Percentiles rank a stretch among this genome's conserved stretches.
These are phyloP conservation scores for Arthrobotrys megalospora DNA, from an alignment of 2,329 filamentous ascomycete genomes.

Conservation along the genomic window DNA sequence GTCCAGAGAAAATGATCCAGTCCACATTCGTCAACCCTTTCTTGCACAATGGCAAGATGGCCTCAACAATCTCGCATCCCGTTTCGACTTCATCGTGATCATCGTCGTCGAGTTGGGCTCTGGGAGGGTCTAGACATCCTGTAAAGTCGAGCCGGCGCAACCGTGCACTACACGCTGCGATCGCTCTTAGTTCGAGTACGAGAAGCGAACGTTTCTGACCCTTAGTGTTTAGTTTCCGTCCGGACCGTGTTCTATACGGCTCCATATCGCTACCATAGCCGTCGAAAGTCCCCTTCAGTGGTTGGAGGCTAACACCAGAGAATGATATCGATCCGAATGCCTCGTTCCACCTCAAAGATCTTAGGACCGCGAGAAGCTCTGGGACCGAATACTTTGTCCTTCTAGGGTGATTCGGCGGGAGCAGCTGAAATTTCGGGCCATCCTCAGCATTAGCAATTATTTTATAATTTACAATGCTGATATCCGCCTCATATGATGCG, in stretches of 20 bases:
- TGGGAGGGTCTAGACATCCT: slow-evolving; percentile 73
- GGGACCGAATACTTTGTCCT: slow-evolving; percentile 73
- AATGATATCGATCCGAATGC: slow-evolving; percentile 79
- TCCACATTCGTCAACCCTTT: slow-evolving; percentile 78
- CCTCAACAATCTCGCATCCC: slow-evolving; percentile 79
- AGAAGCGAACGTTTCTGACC: slow-evolving; percentile 71
- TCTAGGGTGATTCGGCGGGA: slow-evolving; percentile 72
- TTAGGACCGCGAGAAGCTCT: slow-evolving; percentile 79
- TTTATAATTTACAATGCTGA: slow-evolving; percentile 77
- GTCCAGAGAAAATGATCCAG: slow-evolving; percentile 79
- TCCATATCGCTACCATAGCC: slow-evolving; percentile 75
- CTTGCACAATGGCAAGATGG: slow-evolving; percentile 78
- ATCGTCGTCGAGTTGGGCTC: slow-evolving; percentile 69
- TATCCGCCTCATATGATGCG: slow-evolving; percentile 77
- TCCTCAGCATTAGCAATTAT: slow-evolving; percentile 77
- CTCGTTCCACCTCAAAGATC: slow-evolving; percentile 79
- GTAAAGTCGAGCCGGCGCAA: slow-evolving; percentile 78
- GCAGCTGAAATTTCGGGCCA: slow-evolving; percentile 76
- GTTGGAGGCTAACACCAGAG: slow-evolving; percentile 75
- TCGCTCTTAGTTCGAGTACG: slow-evolving; percentile 78
- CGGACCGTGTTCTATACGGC: slow-evolving; percentile 75
- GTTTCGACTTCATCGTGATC: slow-evolving; percentile 71
- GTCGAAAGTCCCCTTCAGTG: slow-evolving; percentile 76
- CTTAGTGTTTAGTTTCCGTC: slow-evolving; percentile 70
- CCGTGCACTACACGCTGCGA: slow-evolving; percentile 77